These are phyloP conservation scores for Prunus dulcis DNA, from an alignment of 306 rosid genomes.

Conservation along the genomic window DNA sequence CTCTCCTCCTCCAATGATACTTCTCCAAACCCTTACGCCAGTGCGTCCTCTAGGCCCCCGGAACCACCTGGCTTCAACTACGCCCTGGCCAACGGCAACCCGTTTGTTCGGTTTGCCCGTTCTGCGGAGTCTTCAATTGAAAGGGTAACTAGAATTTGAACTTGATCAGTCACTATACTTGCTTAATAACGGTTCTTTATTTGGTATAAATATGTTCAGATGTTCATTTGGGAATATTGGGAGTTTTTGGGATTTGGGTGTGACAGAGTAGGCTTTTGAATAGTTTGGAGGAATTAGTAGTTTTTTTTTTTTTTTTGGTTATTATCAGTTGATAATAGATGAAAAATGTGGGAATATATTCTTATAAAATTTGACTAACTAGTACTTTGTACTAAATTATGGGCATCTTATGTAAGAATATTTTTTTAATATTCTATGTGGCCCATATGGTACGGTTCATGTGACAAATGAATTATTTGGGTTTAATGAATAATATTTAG, in stretches of 20 bases:
- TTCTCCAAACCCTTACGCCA: slow-evolving; percentile 37
- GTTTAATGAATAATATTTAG: not conserved
- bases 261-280: not conserved
- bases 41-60: slow-evolving; percentile 32
- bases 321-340: not conserved
- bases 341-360: not conserved
- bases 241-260: not conserved
- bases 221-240: not conserved
- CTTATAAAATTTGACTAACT: no score
- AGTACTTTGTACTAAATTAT: not conserved
- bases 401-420: no score
- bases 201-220: not conserved
- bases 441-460: no score
- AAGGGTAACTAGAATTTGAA: slow-evolving; percentile 43
- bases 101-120: slow-evolving; percentile 39
- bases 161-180: not conserved
- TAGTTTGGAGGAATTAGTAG: not conserved
- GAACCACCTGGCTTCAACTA: slow-evolving; percentile 46
- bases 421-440: no score
- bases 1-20: slow-evolving; percentile 41
- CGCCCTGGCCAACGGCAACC: slow-evolving; percentile 46
- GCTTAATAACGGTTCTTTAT: not conserved
- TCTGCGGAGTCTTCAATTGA: slow-evolving; percentile 77
- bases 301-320: not conserved
- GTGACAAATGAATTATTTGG: not conserved